phyloP scores from a whole-genome alignment of 2,329 filamentous ascomycete species.

The Cladosporium sp. region DNA sequence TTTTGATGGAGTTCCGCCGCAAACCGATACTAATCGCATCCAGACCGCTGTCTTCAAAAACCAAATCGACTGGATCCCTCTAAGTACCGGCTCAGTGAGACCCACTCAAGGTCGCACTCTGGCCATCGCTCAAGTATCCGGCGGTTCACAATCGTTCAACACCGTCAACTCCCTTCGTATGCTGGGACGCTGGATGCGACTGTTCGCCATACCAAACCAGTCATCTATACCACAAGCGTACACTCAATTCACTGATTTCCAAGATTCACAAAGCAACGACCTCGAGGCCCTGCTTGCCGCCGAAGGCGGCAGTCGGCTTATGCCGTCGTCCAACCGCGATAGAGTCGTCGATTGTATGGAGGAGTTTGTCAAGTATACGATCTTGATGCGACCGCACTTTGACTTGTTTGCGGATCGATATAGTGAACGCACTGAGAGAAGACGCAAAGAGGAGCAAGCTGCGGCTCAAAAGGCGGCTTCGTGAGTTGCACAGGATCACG shows the following conservation, averaged over 20 bases:
- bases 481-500: no score
- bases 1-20: background rate
- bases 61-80: conserved; percentile 67
- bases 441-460: background rate
- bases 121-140: conserved; percentile 58
- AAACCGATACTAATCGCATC: background rate
- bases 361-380: conserved; percentile 65
- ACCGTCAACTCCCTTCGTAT: conserved; percentile 61
- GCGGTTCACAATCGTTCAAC: conserved; percentile 65
- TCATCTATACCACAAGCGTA: conserved; percentile 61
- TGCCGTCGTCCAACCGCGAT: conserved; percentile 24
- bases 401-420: conserved; percentile 59
- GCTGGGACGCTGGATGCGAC: conserved; percentile 55
- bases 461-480: background rate
- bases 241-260: conserved; percentile 51
- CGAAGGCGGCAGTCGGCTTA: conserved; percentile 24
- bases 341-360: conserved; percentile 49
- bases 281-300: conserved; percentile 11
- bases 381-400: conserved; percentile 60
- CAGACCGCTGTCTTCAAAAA: conserved; percentile 64
- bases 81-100: conserved; percentile 57
- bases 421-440: conserved; percentile 48
- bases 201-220: conserved; percentile 57
- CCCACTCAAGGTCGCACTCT: conserved; percentile 64
- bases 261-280: conserved; percentile 18